phyloP scores from a whole-genome alignment of 345 rosid genomes.

The Dipteronia dyeriana region DNA sequence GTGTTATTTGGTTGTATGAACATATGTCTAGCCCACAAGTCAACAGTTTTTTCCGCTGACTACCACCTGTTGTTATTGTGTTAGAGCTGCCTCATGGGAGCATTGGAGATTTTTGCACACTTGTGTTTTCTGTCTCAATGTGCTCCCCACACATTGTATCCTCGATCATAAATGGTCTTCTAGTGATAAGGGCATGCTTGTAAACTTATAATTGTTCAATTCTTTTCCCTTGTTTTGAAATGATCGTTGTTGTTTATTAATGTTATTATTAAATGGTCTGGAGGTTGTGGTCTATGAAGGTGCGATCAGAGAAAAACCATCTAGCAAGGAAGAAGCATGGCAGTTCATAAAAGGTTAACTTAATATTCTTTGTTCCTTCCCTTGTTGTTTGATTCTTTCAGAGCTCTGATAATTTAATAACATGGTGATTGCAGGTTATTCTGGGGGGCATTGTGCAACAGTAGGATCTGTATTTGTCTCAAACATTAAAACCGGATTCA shows the following conservation, averaged over 20 bases:
- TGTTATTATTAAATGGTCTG: conserved; percentile 38
- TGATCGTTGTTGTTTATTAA: conserved; percentile 28
- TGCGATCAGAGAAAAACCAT: conserved; percentile 80
- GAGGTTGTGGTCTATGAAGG: conserved; percentile 93
- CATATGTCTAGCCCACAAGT: background rate
- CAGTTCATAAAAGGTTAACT: conserved; percentile 66
- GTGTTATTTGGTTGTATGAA: background rate
- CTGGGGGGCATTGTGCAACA: conserved; percentile 70
- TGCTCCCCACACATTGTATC: conserved; percentile 23
- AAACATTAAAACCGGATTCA: conserved; percentile 65
- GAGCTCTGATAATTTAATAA: conserved; percentile 4
- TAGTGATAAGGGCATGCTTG: conserved; percentile 30
- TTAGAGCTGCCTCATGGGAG: background rate
- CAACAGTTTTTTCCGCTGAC: background rate
- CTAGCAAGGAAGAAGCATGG: conserved; percentile 68
- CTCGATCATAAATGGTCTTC: conserved; percentile 42
- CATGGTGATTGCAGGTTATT: conserved; percentile 56
- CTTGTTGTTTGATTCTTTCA: conserved; percentile 9
- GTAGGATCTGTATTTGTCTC: conserved; percentile 82
- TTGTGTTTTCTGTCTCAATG: background rate
- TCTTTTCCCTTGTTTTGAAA: conserved; percentile 17
- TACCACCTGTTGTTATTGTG: background rate
- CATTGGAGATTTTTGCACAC: background rate
- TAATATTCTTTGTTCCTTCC: conserved; percentile 6
- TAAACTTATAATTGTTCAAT: conserved; percentile 1